Evolutionary conservation across 768 basidiomycete genomes (phyloP).

Genomic region (Kwoniella heveanensis): DNA sequence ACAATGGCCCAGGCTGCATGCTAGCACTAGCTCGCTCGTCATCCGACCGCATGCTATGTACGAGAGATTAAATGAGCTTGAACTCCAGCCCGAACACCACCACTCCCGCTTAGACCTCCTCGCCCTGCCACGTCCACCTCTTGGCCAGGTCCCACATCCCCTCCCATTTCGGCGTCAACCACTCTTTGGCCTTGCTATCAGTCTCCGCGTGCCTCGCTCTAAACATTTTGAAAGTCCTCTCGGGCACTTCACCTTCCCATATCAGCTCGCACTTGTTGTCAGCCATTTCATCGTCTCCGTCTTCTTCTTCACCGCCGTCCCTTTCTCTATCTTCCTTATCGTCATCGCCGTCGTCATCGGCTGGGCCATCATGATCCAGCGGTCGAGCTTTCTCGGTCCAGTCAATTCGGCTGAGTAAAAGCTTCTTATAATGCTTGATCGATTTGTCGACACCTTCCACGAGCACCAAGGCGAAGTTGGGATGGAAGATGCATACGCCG

Average conservation of each 20-base stretch:
- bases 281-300: slow-evolving; percentile 64
- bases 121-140: slow-evolving; percentile 60
- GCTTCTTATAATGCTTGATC: slow-evolving; percentile 79
- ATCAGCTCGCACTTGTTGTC: slow-evolving; percentile 86
- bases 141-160: slow-evolving; percentile 95
- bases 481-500: slow-evolving; percentile 88
- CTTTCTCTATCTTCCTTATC: slow-evolving; percentile 57
- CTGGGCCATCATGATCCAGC: slow-evolving; percentile 64
- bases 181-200: slow-evolving; percentile 81
- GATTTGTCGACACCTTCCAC: slow-evolving; percentile 88
- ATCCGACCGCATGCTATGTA: too few species aligned
- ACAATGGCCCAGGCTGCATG: too few species aligned
- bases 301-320: slow-evolving; percentile 34
- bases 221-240: slow-evolving; percentile 77
- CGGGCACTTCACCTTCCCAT: slow-evolving; percentile 88
- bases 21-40: too few species aligned
- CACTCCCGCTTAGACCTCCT: slow-evolving; percentile 31
- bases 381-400: slow-evolving; percentile 92
- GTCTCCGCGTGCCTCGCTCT: slow-evolving; percentile 63
- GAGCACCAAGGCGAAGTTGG: slow-evolving; percentile 83
- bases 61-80: too few species aligned
- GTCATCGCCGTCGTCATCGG: slow-evolving; percentile 60
- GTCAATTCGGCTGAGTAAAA: slow-evolving; percentile 82
- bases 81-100: too few species aligned
- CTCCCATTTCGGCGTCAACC: slow-evolving; percentile 77